Evolutionary conservation across 1,284 basidiomycete species (phyloP), one percentile per base, ranked within the genome.

Genomic region (Spongiforma sp.): DNA sequence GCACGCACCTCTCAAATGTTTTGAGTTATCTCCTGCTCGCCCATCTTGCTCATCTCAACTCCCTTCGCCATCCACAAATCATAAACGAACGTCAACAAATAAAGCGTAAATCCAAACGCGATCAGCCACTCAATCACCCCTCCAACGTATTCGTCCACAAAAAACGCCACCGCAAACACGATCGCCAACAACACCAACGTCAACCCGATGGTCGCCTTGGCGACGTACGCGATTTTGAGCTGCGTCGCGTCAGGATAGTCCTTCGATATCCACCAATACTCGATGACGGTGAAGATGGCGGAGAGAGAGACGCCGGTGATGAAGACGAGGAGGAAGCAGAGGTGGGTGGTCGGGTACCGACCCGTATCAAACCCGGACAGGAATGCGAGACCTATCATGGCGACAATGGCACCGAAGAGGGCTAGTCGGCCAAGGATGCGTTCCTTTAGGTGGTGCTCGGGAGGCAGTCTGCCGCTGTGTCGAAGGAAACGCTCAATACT

Each of bases 61-160:
- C 81, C 82, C 67, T 84, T 85, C 6, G 85, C 81, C 73, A 83
- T 80, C 58, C 84, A 79, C n/a, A 91, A 79, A 73, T 93, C 90
- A 71, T 82, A 89, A 64, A 75, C 86, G 76, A 90, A 92, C 0
- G 89, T 89, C 61, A 90, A 77, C 46, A 92, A 76, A 74, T 90
- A 92, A 66, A 90, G 82, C 6, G 88, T 89, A 72, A 87, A 93
- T 12, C 89, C 86, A 65, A 93, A 89, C 3, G 85, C 82, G 63
- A 93, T 91, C 2, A 76, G 75, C 91, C 91, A 93, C 74, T 93
- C 91, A 4, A 93, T 71, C 59, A 92, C 75, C 12, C 86, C 89
- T 73, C 86, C 89, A 4, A 80, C 84, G 64, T 88, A 76, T 3
- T 68, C 68, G 1, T 77, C 80, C 12, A 73, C 68, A 67, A 78